Conservation (phyloP, 108 stramenopile species). For the Parietichytrium sp. region DNA sequence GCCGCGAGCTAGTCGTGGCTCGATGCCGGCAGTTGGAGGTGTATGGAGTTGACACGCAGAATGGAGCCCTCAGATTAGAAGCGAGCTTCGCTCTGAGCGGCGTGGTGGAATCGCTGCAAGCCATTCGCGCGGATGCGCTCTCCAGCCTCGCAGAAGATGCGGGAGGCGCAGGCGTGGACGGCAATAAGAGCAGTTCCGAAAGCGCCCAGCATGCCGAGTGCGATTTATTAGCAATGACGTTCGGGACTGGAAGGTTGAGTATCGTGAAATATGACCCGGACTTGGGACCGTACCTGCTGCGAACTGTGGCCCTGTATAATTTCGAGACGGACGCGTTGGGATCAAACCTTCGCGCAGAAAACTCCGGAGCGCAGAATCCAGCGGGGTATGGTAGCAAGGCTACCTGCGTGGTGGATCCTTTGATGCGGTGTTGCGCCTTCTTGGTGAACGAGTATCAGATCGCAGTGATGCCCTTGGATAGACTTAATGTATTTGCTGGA, state of each 20-base stretch:
- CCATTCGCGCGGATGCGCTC: background rate
- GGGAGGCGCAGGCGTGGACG: background rate
- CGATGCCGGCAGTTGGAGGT: slow-evolving; percentile 18
- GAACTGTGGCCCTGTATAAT: background rate
- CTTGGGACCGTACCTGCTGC: background rate
- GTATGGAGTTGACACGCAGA: no score
- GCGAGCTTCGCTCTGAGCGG: background rate
- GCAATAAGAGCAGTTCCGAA: background rate
- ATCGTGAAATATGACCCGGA: background rate
- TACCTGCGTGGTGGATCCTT: background rate
- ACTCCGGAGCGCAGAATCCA: background rate
- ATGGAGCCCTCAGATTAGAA: no score
- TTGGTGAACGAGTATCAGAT: background rate
- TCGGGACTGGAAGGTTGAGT: background rate
- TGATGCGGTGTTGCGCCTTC: background rate
- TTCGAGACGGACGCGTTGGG: slow-evolving; percentile 21
- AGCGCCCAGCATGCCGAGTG: background rate
- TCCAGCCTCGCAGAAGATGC: background rate
- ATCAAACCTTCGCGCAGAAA: slow-evolving; percentile 18
- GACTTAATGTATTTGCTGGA: background rate
- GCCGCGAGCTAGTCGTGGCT: slow-evolving; percentile 20
- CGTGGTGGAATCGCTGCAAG: background rate
- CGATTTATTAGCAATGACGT: background rate
- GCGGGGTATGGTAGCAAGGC: background rate
- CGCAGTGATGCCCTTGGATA: slow-evolving; percentile 32